Percentiles rank a stretch among this genome's conserved stretches.
These are phyloP conservation scores for Hypoxylon rickii DNA, from an alignment of 495 filamentous ascomycete species.

Conservation along the genomic window DNA sequence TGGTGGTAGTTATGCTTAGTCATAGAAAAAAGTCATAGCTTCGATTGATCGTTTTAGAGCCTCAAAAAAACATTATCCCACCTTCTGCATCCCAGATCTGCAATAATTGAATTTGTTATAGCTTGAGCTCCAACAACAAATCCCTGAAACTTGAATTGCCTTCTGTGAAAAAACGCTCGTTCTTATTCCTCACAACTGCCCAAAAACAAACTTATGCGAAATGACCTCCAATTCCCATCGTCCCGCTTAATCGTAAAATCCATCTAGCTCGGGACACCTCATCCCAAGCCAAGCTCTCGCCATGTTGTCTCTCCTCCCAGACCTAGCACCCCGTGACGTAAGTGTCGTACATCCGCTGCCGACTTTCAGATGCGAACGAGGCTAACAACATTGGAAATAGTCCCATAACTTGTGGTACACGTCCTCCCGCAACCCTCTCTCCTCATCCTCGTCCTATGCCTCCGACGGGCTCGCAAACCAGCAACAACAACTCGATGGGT, in stretches of 20 bases:
- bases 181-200: not conserved
- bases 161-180: constrained; percentile 5
- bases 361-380: not conserved
- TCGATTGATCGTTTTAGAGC: constrained; percentile 17
- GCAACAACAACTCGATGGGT: constrained; percentile 17
- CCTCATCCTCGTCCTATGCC: constrained; percentile 21
- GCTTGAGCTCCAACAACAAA: constrained; percentile 2
- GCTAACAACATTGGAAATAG: constrained; percentile 41
- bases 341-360: constrained; percentile 32
- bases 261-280: constrained; percentile 15
- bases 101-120: not conserved
- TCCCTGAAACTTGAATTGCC: constrained; percentile 15
- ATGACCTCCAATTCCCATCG: constrained; percentile 6
- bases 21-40: constrained; percentile 15
- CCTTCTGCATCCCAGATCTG: not conserved
- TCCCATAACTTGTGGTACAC: constrained; percentile 75
- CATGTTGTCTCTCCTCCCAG: constrained; percentile 73
- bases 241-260: constrained; percentile 3
- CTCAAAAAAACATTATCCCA: constrained; percentile 17
- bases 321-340: constrained; percentile 74
- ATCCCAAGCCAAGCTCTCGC: constrained; percentile 29
- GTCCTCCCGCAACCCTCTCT: constrained; percentile 54
- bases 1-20: too few relatives aligned
- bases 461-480: constrained; percentile 35
- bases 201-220: constrained; percentile 1